Conservation (phyloP, 2,329 filamentous ascomycete species). For the Aspergillus pseudoterreus region DNA sequence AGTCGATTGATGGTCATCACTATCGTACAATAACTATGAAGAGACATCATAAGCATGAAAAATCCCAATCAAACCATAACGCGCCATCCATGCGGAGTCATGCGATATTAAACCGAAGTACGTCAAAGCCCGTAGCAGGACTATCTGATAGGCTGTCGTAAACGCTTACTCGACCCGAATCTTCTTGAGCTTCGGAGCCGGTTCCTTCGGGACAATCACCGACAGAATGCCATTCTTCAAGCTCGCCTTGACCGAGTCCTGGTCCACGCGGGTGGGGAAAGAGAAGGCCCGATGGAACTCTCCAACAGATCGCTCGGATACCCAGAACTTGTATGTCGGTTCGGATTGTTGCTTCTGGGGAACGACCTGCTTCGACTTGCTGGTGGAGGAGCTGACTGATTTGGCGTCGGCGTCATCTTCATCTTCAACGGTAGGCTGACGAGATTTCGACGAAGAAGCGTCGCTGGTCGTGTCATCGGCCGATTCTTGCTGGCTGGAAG, state of each 20-base stretch:
- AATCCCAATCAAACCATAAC: too few species aligned
- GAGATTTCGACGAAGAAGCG: slow-evolving; percentile 24
- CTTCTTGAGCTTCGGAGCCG: slow-evolving; percentile 47
- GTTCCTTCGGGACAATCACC: slow-evolving; percentile 54
- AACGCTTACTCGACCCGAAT: slow-evolving; percentile 44
- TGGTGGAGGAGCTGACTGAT: slow-evolving; percentile 9
- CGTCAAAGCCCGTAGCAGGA: too few species aligned
- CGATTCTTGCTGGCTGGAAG: too few species aligned
- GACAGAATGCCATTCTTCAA: slow-evolving; percentile 57
- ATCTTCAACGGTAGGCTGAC: slow-evolving; percentile 54
- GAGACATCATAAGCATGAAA: too few species aligned
- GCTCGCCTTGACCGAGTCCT: slow-evolving; percentile 56
- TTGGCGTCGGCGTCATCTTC: slow-evolving; percentile 33
- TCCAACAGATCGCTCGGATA: slow-evolving; percentile 55
- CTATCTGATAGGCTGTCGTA: too few species aligned
- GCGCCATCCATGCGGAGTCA: too few species aligned
- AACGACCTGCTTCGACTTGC: slow-evolving; percentile 22
- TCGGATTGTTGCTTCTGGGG: slow-evolving; percentile 11
- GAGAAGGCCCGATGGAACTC: slow-evolving; percentile 56
- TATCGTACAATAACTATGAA: too few species aligned
- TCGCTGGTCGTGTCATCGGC: slow-evolving; percentile 1
- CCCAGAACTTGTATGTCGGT: slow-evolving; percentile 49
- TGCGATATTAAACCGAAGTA: too few species aligned
- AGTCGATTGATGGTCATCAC: too few species aligned
- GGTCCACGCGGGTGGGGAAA: slow-evolving; percentile 55